Evolutionary conservation across 1,284 basidiomycete species (phyloP).

Genomic region (Fomes fomentarius): DNA sequence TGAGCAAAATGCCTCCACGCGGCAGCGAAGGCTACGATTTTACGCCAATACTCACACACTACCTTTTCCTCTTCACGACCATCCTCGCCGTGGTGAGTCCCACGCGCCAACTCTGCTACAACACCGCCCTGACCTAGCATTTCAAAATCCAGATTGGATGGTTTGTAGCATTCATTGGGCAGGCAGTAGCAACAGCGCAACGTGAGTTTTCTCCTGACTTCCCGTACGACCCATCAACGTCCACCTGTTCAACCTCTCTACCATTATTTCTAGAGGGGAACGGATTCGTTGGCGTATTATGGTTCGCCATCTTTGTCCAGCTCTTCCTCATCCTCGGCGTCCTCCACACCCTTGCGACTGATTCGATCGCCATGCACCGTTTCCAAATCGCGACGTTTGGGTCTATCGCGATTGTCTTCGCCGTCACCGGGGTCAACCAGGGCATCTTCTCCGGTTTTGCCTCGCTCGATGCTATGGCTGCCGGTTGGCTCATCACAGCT

Average conservation of each 20-base stretch:
- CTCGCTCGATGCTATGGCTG: constrained; percentile 82
- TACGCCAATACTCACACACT: constrained; percentile 86
- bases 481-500: constrained; percentile 92
- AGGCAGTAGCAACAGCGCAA: constrained; percentile 67
- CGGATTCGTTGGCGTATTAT: constrained; percentile 66
- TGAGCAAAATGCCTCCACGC: constrained; percentile 48
- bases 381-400: constrained; percentile 90
- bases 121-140: constrained; percentile 10
- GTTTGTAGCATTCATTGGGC: constrained; percentile 91
- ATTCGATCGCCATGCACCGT: constrained; percentile 84
- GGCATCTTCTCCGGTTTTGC: constrained; percentile 58
- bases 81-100: constrained; percentile 74
- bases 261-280: constrained; percentile 41
- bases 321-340: constrained; percentile 83
- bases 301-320: constrained; percentile 93
- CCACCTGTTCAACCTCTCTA: constrained; percentile 8
- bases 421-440: constrained; percentile 76
- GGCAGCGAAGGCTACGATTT: constrained; percentile 72
- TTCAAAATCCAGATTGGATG: constrained; percentile 69
- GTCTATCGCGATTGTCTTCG: constrained; percentile 86
- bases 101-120: constrained; percentile 6
- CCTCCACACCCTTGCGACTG: constrained; percentile 80
- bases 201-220: constrained; percentile 45
- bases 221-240: too few relatives aligned
- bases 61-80: constrained; percentile 87